Evolutionary conservation across 352 stramenopile species (phyloP), one percentile per base, ranked within the genome.

Genomic region (Pilasporangium apinafurcum): DNA sequence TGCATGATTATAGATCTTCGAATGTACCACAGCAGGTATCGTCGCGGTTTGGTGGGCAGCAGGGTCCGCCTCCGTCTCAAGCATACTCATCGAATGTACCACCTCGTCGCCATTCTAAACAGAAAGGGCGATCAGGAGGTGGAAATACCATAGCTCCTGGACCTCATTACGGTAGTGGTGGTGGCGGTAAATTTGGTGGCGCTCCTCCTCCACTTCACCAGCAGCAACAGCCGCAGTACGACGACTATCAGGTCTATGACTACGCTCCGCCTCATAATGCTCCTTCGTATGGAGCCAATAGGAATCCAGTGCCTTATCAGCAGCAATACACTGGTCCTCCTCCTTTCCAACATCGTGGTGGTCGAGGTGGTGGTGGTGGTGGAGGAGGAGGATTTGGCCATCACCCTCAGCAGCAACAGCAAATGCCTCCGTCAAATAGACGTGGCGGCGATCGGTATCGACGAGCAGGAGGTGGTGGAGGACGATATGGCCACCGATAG

Each of bases 401-500:
- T 35, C 44, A 42, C 4, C 44, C 41, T 1, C 44, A 50, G 4
- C 40, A 36, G 12, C 35, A 40, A n/a, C 35, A 40, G 12, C 20
- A 44, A 34, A 3, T n/a, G 32, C 12, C 44, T 38, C 8, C 27
- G 27, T 27, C 44, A 44, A 33, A 37, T 38, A 34, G 26, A 27
- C n/a, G 29, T 44, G 7, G 27, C 27, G 35, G 40, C 28, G 51
- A 53, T 45, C 50, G 59, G 9, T 64, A 51, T 40, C 46, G 41
- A 22, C 44, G 59, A 20, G 43, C 47, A 33, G 53, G 57, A 25
- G 53, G 47, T 29, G 47, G 57, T 22, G 58, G 59, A 2, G 55
- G 51, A 21, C 55, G 59, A 21, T 65, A 56, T 10, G 55, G 55
- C 2, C 55, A 56, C 20, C 38, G 47, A 43, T 62, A 54, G 37